phyloP scores from a whole-genome alignment of 2,329 filamentous ascomycete species.

The Diplodia mutila region DNA sequence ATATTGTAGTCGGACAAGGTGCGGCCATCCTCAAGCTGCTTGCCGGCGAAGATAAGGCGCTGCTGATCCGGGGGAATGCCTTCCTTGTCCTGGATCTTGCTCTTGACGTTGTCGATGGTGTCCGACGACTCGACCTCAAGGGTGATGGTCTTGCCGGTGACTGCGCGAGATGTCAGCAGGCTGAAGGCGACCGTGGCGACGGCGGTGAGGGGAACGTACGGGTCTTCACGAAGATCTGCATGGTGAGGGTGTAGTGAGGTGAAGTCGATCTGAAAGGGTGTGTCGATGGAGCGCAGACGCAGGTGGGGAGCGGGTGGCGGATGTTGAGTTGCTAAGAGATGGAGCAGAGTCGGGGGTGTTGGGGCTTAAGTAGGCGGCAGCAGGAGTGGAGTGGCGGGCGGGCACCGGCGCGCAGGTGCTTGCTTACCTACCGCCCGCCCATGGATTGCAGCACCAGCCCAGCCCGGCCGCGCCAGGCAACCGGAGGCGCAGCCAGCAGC shows the following conservation, averaged over 20 bases:
- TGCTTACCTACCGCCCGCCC: not conserved
- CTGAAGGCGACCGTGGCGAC: conserved; percentile 30
- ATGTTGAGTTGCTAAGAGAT: conserved; percentile 25
- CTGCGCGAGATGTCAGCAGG: conserved; percentile 47
- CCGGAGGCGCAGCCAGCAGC: conserved; percentile 18
- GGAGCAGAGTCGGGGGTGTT: conserved; percentile 30
- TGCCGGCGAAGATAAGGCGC: conserved; percentile 94
- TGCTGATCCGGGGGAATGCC: conserved; percentile 97
- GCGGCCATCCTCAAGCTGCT: conserved; percentile 94
- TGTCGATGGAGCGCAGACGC: conserved; percentile 23
- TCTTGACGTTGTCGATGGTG: conserved; percentile 96
- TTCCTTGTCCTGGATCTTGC: conserved; percentile 97
- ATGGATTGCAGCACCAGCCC: not conserved
- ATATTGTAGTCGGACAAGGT: conserved; percentile 95
- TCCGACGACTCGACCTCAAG: conserved; percentile 73
- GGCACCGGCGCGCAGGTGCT: conserved; percentile 10
- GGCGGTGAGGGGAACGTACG: conserved; percentile 62
- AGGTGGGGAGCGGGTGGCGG: not conserved
- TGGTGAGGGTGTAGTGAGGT: conserved; percentile 57
- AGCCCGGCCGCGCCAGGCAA: not conserved
- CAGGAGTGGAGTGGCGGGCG: conserved; percentile 40
- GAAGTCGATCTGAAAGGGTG: not conserved
- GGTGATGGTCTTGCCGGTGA: conserved; percentile 71
- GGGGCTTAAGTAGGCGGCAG: conserved; percentile 38
- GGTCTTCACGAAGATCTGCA: conserved; percentile 99